Percentiles rank a stretch among this genome's conserved stretches.
phyloP scores from a whole-genome alignment of 345 rosid species.

The Eucalyptus virginea region DNA sequence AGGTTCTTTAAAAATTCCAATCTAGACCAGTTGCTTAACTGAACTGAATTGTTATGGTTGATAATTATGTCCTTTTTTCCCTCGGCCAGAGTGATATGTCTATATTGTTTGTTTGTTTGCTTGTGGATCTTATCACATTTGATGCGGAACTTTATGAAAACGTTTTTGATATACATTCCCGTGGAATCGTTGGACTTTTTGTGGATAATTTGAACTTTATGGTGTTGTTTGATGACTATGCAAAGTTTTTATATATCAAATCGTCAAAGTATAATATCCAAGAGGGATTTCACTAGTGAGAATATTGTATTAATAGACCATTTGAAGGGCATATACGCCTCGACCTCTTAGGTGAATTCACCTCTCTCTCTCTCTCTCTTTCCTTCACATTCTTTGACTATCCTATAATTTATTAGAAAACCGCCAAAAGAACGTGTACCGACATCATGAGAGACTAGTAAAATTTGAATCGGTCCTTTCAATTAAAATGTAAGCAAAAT shows the following conservation, averaged over 20 bases:
- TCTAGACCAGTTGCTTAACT: neutral
- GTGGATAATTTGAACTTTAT: too few relatives aligned
- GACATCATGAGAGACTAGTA: neutral
- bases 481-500: neutral
- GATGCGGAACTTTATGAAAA: too few relatives aligned
- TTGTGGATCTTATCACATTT: too few relatives aligned
- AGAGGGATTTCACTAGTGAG: too few relatives aligned
- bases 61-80: neutral
- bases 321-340: neutral
- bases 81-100: too few relatives aligned
- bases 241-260: too few relatives aligned
- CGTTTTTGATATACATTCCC: accelerated
- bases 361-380: neutral
- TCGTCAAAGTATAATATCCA: too few relatives aligned
- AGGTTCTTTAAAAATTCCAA: neutral
- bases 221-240: too few relatives aligned
- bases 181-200: too few relatives aligned
- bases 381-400: neutral
- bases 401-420: neutral
- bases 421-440: neutral
- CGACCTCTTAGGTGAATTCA: neutral
- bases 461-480: neutral
- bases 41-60: neutral
- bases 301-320: too few relatives aligned
- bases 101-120: too few relatives aligned